A percentile compares a stretch with the other conserved stretches of the same genome.
Conservation (phyloP, 164 flowering plant species). For the Magnolia kwangsiensis region DNA sequence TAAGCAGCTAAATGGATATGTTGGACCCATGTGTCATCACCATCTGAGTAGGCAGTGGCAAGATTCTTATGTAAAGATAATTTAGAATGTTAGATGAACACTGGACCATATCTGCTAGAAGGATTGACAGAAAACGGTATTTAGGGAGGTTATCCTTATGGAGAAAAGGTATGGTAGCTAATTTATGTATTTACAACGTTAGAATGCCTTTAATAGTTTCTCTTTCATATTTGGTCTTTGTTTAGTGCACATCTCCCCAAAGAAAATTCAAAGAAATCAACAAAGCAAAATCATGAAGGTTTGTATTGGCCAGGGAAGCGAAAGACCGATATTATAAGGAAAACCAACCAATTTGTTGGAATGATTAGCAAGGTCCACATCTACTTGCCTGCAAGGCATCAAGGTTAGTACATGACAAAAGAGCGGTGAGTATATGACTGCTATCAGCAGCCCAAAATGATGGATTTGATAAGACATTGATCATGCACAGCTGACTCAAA, state of each 20-base stretch:
- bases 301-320: neutral
- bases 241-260: neutral
- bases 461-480: neutral
- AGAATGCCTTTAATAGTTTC: neutral
- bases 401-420: neutral
- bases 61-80: neutral
- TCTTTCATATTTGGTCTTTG: neutral
- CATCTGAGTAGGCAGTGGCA: neutral
- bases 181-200: too few species aligned
- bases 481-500: neutral
- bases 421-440: neutral
- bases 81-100: neutral
- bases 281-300: neutral
- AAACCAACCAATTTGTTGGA: neutral
- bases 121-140: neutral
- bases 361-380: neutral
- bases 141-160: neutral
- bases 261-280: neutral
- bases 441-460: neutral
- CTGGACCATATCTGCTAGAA: neutral
- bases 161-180: neutral
- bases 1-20: neutral
- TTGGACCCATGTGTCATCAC: neutral
- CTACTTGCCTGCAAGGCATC: neutral
- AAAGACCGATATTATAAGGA: neutral